Evolutionary conservation across 1,139 yeast species (phyloP), one percentile per base, ranked within the genome.

Genomic region (Geotrichum histeridarum): DNA sequence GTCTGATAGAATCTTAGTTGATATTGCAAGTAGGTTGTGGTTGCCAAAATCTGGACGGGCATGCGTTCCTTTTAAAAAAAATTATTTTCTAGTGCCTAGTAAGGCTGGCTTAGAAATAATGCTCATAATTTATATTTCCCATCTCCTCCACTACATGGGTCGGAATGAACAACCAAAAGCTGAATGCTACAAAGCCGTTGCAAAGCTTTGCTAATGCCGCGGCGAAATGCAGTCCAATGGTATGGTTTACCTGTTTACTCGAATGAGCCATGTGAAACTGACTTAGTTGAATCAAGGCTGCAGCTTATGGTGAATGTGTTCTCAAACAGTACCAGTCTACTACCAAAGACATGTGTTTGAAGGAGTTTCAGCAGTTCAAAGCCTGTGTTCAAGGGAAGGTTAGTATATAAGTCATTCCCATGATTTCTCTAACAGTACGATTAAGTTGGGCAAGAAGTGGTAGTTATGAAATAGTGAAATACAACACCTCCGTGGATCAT

Each of bases 221-320:
- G 12, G 53, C 59, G 8, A 49, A 55, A 41, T 60, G 64, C 53
- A 43, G 55, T 11, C 45, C 48, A 18, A 41, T 51, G 37, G 64
- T 60, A 57, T 18, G 61, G 9, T 17, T 17, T 33, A 4, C 5
- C 17, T 17, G 17, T 30, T 36, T 27, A 17, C 6, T 22, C 27
- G 27, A 22, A 22, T 22, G 27, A 22, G 27, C 27, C 5, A 5
- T 22, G 27, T 35, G 33, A 18, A 15, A 9, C 38, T 45, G 15
- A 38, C 35, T 1, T 18, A n/a, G 2, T n/a, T 3, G 35, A 5
- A 7, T 18, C 15, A 37, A 59, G 57, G 61, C 60, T 4, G 54
- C 63, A 7, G 63, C 56, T 0, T 85, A 85, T 63, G 91, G 89
- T 6, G 76, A 80, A 59, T 85, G 93, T 64, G 73, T 85, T 14